phyloP scores from a whole-genome alignment of 495 filamentous ascomycete species.

The Penicillium salamii region DNA sequence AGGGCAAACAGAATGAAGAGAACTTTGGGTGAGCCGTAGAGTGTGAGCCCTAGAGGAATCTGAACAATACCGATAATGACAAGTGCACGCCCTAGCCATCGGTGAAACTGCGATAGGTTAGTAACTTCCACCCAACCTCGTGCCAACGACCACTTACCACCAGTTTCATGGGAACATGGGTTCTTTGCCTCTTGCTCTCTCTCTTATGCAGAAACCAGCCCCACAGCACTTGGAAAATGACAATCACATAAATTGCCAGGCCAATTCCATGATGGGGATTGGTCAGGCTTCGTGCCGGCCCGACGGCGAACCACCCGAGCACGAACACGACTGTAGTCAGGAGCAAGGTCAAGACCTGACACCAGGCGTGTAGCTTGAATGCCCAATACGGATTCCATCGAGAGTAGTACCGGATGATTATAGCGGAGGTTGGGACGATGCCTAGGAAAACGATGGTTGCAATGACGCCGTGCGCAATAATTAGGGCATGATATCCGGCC shows the following conservation, averaged over 20 bases:
- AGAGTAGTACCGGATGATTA: slow-evolving; percentile 73
- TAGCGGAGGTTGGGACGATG: slow-evolving; percentile 73
- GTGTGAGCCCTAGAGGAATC: slow-evolving; percentile 81
- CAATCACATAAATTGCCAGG: slow-evolving; percentile 79
- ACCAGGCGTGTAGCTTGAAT: slow-evolving; percentile 78
- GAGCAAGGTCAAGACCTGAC: slow-evolving; percentile 68
- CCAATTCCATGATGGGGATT: slow-evolving; percentile 97
- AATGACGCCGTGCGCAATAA: slow-evolving; percentile 80
- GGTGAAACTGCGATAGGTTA: slow-evolving; percentile 56
- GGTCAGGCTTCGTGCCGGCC: slow-evolving; percentile 65
- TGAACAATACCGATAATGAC: slow-evolving; percentile 81
- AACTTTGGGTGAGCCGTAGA: slow-evolving; percentile 84
- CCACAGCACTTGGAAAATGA: slow-evolving; percentile 76
- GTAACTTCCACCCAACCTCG: neutral
- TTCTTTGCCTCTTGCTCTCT: slow-evolving; percentile 57
- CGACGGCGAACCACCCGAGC: slow-evolving; percentile 30
- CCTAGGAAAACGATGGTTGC: slow-evolving; percentile 85
- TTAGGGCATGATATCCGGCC: slow-evolving; percentile 71
- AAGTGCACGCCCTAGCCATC: slow-evolving; percentile 77
- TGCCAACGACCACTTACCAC: slow-evolving; percentile 48
- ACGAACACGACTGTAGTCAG: slow-evolving; percentile 28
- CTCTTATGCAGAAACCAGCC: slow-evolving; percentile 67
- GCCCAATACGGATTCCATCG: slow-evolving; percentile 60
- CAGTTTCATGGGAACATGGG: slow-evolving; percentile 62
- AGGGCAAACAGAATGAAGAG: slow-evolving; percentile 84